A percentile compares a stretch with the other conserved stretches of the same genome.
Conservation (phyloP, 495 filamentous ascomycete genomes). For the Diplogelasinospora grovesii region DNA sequence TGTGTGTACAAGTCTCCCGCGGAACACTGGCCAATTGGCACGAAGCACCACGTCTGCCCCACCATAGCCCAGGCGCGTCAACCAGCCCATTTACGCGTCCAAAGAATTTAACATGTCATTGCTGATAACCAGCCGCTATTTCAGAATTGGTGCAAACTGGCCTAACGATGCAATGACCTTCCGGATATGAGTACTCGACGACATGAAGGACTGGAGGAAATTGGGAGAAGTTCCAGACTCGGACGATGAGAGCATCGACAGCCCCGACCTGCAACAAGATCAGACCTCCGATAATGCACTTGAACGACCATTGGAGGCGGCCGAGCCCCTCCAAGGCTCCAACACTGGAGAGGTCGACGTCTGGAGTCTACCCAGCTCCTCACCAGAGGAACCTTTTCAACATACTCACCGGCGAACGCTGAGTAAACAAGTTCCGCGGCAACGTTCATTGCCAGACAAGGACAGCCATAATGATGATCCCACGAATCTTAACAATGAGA, state of each 20-base stretch:
- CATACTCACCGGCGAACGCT: not conserved
- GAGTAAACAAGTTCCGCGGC: too few species aligned
- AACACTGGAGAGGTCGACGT: too few species aligned
- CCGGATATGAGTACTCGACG: slow-evolving; percentile 20
- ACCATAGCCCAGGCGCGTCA: slow-evolving; percentile 22
- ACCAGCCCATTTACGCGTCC: not conserved
- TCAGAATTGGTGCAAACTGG: not conserved
- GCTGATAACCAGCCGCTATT: not conserved
- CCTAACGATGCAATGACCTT: slow-evolving; percentile 10
- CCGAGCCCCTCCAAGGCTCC: not conserved
- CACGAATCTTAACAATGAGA: not conserved
- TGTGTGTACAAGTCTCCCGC: too few species aligned
- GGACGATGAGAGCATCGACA: slow-evolving; percentile 46
- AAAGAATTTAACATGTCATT: not conserved
- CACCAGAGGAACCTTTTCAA: not conserved
- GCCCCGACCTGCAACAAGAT: slow-evolving; percentile 25
- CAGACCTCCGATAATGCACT: slow-evolving; percentile 1
- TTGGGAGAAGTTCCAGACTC: slow-evolving; percentile 52
- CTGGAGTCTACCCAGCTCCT: slow-evolving; percentile 16
- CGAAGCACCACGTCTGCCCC: slow-evolving; percentile 9
- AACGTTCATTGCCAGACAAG: too few species aligned
- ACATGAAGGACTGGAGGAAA: slow-evolving; percentile 53
- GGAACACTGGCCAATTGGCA: slow-evolving; percentile 5
- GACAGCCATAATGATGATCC: too few species aligned
- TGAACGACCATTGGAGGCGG: slow-evolving; percentile 2